Evolutionary conservation across 352 stramenopile genomes (phyloP), one percentile per base, ranked within the genome.

Genomic region (Phytophthora ramorum): DNA sequence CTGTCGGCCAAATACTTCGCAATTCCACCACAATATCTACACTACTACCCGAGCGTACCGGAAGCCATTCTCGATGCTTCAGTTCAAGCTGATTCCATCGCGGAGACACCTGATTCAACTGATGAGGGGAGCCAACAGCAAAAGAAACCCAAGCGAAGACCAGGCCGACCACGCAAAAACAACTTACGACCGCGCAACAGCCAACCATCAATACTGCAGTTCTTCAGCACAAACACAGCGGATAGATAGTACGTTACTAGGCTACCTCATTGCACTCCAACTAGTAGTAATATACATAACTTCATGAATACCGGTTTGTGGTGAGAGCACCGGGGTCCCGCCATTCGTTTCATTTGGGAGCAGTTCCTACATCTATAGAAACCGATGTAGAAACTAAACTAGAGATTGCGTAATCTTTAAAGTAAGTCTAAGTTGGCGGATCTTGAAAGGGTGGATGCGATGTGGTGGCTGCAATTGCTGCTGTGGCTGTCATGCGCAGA

Each of bases 401-500:
- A 43, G 14, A 43, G 37, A 20, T 43, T 43, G 16, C 37, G 37
- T 43, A 17, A 43, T 43, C 37, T 3, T 16, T 3, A 2, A 20
- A 43, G 1, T 6, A 4, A 19, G 20, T 46, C n/a, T 46, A 46
- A 17, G 17, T 46, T 46, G 40, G 9, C 16, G 19, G 9, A 59
- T 28, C 60, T 28, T 63, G 53, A 65, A 73, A 62, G 17, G 53
- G 8, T 32, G 26, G 26, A 32, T 65, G 17, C 48, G 32, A 54
- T 47, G 20, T 13, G 16, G 6, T 20, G 4, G 30, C 10, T 50
- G 32, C 13, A 60, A 6, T 26, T 20, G 6, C 26, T 66, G 47
- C 16, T 69, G 12, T 64, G 43, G 58, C 22, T 53, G 19, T 20
- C 41, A 22, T 59, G 44, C 17, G 7, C 22, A 16, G 28, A 32